Evolutionary conservation across 1,284 basidiomycete species (phyloP).

Genomic region (Chondrostereum purpureum): DNA sequence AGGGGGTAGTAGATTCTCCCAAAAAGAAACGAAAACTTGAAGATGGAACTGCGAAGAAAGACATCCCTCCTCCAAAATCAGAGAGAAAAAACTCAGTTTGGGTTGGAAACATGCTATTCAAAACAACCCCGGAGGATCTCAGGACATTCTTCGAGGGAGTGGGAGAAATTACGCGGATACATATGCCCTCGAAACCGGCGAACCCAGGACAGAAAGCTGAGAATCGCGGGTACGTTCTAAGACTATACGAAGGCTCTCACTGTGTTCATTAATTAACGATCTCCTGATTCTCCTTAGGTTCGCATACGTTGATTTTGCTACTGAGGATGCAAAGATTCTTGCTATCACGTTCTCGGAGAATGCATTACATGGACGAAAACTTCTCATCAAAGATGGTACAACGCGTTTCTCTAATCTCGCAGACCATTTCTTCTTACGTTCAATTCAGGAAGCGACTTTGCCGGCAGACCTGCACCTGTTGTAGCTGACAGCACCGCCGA

Average conservation of each 20-base stretch:
- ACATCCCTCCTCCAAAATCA: slow-evolving; percentile 14
- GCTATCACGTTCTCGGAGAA: slow-evolving; percentile 82
- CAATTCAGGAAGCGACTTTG: slow-evolving; percentile 61
- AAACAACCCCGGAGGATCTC: slow-evolving; percentile 73
- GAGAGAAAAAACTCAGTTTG: slow-evolving; percentile 82
- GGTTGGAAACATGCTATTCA: slow-evolving; percentile 93
- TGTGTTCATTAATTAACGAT: slow-evolving; percentile 6
- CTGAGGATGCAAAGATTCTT: slow-evolving; percentile 62
- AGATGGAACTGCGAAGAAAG: slow-evolving; percentile 25
- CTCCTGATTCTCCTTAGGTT: slow-evolving; percentile 49
- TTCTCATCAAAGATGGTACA: slow-evolving; percentile 91
- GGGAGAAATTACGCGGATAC: slow-evolving; percentile 66
- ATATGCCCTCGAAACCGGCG: slow-evolving; percentile 63
- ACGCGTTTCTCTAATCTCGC: slow-evolving; percentile 15
- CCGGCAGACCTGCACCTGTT: slow-evolving; percentile 49
- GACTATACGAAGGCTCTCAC: slow-evolving; percentile 5
- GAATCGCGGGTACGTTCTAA: slow-evolving; percentile 68
- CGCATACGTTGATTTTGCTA: slow-evolving; percentile 92
- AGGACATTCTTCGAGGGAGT: slow-evolving; percentile 66
- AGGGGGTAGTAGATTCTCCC: slow-evolving; percentile 20
- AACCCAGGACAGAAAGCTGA: slow-evolving; percentile 41
- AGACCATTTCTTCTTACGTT: slow-evolving; percentile 6
- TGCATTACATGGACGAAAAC: slow-evolving; percentile 75
- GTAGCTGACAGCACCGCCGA: slow-evolving; percentile 23
- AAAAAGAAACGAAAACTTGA: slow-evolving; percentile 43